Conservation (phyloP, 2,329 filamentous ascomycete species). For the Fusarium begoniae region DNA sequence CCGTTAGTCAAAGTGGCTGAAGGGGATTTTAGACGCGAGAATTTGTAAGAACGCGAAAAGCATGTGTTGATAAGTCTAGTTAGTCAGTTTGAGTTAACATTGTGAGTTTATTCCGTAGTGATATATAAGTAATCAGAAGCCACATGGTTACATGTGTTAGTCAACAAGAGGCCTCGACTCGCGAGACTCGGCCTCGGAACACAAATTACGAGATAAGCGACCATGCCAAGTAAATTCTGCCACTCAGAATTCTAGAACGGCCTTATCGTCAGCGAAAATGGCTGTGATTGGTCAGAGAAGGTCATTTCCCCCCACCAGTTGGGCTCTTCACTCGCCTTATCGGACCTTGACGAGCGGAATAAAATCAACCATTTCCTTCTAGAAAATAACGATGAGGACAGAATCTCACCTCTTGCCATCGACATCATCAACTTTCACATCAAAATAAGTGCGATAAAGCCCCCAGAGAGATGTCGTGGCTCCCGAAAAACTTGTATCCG, state of each 20-base stretch:
- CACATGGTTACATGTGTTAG: neutral
- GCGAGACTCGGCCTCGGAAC: neutral
- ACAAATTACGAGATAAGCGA: conserved; percentile 18
- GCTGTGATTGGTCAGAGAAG: conserved; percentile 3
- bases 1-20: neutral
- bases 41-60: neutral
- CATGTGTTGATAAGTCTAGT: neutral
- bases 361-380: conserved; percentile 17
- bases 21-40: neutral
- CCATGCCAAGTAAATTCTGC: neutral
- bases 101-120: neutral
- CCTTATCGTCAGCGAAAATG: neutral
- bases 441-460: neutral
- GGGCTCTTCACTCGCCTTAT: conserved; percentile 22
- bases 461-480: neutral
- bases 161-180: conserved; percentile 2
- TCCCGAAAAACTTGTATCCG: neutral
- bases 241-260: conserved; percentile 29
- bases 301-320: conserved; percentile 6
- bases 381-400: conserved; percentile 7
- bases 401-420: conserved; percentile 12
- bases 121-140: neutral
- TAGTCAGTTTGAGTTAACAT: neutral
- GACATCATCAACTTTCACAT: conserved; percentile 8
- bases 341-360: conserved; percentile 16